Evolutionary conservation across 345 rosid species (phyloP).

Genomic region (Arabidopsis arenosa): DNA sequence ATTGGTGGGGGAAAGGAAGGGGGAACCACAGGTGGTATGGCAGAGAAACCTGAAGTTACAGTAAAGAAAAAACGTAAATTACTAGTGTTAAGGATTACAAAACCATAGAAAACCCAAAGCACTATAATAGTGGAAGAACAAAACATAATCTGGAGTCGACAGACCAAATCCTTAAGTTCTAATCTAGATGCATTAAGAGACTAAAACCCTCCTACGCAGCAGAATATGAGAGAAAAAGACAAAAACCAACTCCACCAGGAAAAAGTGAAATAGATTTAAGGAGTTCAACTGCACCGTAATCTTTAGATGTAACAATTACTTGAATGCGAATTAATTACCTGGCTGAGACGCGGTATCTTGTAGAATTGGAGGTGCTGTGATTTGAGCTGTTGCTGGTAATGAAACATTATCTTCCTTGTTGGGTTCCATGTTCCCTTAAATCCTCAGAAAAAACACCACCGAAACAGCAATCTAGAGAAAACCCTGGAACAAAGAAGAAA

Average conservation of each 20-base stretch:
- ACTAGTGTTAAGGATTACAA: slow-evolving; percentile 18
- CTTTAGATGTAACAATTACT: slow-evolving; percentile 10
- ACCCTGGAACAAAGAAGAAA: slow-evolving; percentile 19
- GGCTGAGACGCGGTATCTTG: slow-evolving; percentile 48
- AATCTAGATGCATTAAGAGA: slow-evolving; percentile 3
- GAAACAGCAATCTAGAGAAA: slow-evolving; percentile 16
- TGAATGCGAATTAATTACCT: slow-evolving; percentile 13
- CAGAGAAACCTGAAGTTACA: slow-evolving; percentile 41
- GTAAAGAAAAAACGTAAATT: not conserved
- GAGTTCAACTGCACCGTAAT: not conserved
- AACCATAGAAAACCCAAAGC: not conserved
- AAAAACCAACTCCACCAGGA: not conserved
- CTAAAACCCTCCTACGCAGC: not conserved
- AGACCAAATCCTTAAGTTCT: not conserved
- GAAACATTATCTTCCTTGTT: slow-evolving; percentile 56
- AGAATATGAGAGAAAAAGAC: not conserved
- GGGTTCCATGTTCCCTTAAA: slow-evolving; percentile 60
- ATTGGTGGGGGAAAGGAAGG: slow-evolving; percentile 57
- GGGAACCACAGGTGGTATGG: slow-evolving; percentile 46
- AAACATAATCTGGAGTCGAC: not conserved
- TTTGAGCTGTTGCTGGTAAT: slow-evolving; percentile 48
- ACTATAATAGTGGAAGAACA: not conserved
- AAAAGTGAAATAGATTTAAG: not conserved
- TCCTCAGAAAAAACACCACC: slow-evolving; percentile 8
- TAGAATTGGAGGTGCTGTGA: slow-evolving; percentile 37